A percentile compares a stretch with the other conserved stretches of the same genome.
These are phyloP conservation scores for Nepenthes gracilis DNA, from an alignment of 148 eudicot genomes.

Conservation along the genomic window DNA sequence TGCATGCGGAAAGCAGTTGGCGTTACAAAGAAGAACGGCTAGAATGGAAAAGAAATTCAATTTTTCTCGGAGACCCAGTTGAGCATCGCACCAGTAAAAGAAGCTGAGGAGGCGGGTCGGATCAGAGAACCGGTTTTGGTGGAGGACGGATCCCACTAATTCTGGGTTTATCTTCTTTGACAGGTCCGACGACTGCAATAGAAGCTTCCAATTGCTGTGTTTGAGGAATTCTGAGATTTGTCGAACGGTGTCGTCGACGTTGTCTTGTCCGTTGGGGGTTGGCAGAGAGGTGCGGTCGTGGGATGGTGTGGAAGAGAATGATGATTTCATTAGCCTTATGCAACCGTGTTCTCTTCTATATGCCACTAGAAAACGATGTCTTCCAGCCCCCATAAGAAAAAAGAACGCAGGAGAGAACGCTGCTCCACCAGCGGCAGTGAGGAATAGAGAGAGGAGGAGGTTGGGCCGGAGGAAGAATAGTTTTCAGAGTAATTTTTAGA, in stretches of 20 bases:
- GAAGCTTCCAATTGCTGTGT: conserved; percentile 40
- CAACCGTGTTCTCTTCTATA: too few relatives aligned
- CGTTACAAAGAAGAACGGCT: conserved; percentile 36
- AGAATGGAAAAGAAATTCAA: conserved; percentile 46
- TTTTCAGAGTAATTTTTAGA: too few relatives aligned
- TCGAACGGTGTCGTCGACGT: conserved; percentile 15
- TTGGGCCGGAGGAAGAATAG: too few relatives aligned
- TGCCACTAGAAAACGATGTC: too few relatives aligned
- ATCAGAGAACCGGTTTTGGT: conserved; percentile 22
- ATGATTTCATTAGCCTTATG: too few relatives aligned
- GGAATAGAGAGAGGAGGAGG: too few relatives aligned
- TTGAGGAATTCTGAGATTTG: conserved; percentile 37
- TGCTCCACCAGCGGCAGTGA: too few relatives aligned
- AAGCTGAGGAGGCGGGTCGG: conserved; percentile 50
- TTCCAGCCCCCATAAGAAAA: too few relatives aligned
- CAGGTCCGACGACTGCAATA: conserved; percentile 38
- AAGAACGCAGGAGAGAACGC: too few relatives aligned
- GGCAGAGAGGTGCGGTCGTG: too few relatives aligned
- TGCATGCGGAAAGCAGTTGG: conserved; percentile 30
- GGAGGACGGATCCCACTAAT: conserved; percentile 56
- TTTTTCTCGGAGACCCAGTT: conserved; percentile 48
- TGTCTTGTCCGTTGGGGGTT: background rate
- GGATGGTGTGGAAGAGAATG: too few relatives aligned
- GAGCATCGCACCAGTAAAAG: conserved; percentile 55
- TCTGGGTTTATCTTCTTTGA: conserved; percentile 50